phyloP scores from a whole-genome alignment of 2,329 filamentous ascomycete species.

The Dactylella cylindrospora region DNA sequence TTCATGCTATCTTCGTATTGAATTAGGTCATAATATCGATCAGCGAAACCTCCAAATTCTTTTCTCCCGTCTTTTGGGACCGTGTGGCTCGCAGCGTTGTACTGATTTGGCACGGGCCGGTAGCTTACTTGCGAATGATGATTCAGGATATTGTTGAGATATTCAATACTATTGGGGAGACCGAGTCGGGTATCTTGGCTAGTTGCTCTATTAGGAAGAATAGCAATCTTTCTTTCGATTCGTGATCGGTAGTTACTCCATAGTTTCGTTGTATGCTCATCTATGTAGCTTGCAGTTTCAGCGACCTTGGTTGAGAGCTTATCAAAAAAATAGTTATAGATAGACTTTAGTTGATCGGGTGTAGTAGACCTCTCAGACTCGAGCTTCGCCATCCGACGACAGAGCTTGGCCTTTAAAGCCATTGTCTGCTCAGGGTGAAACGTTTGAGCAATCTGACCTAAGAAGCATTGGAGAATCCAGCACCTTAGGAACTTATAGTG shows the following conservation, averaged over 20 bases:
- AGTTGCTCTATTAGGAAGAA: conserved; percentile 53
- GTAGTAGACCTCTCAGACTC: conserved; percentile 53
- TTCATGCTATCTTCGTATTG: conserved; percentile 19
- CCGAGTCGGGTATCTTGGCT: conserved; percentile 51
- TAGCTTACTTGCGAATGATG: neutral
- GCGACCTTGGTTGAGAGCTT: conserved; percentile 49
- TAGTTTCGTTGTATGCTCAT: conserved; percentile 49
- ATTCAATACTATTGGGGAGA: conserved; percentile 54
- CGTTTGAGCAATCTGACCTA: conserved; percentile 52
- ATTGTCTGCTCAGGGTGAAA: conserved; percentile 52
- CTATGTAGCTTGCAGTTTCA: conserved; percentile 50
- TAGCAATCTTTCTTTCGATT: conserved; percentile 53
- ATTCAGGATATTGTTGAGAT: conserved; percentile 48
- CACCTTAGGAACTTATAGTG: conserved; percentile 64
- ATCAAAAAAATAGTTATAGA: conserved; percentile 50
- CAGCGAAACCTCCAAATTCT: conserved; percentile 33
- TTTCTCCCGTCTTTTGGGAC: conserved; percentile 12
- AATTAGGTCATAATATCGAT: conserved; percentile 34
- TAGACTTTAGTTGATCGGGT: neutral
- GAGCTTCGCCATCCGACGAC: conserved; percentile 62
- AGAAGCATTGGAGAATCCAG: conserved; percentile 55
- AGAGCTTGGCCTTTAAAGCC: conserved; percentile 59
- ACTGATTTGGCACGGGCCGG: neutral
- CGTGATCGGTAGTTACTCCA: conserved; percentile 55
- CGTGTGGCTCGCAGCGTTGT: conserved; percentile 42